Evolutionary conservation across 208 protist species (phyloP).

Genomic region (Leishmania aethiopica): DNA sequence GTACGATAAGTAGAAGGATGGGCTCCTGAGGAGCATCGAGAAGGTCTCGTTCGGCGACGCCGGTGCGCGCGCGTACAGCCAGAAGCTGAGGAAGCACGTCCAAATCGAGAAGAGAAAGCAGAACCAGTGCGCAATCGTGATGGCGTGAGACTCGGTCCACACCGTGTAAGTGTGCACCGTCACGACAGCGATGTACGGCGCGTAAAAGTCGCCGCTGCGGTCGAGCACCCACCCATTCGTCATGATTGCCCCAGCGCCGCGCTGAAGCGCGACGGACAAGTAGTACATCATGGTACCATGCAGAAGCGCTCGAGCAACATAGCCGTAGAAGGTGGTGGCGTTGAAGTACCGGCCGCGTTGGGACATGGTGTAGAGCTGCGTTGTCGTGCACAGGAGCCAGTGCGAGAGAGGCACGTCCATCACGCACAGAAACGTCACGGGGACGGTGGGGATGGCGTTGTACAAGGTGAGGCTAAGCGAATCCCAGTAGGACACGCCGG

Average conservation of each 20-base stretch:
- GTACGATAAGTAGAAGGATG: conserved; percentile 68
- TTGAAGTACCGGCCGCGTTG: conserved; percentile 75
- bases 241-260: conserved; percentile 37
- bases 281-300: conserved; percentile 82
- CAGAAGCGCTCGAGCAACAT: conserved; percentile 65
- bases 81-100: conserved; percentile 68
- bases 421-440: conserved; percentile 84
- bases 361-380: conserved; percentile 72
- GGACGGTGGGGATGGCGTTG: conserved; percentile 86
- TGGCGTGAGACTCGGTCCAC: conserved; percentile 79
- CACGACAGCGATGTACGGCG: conserved; percentile 79
- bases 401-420: conserved; percentile 81
- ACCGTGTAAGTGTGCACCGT: conserved; percentile 85
- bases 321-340: conserved; percentile 76
- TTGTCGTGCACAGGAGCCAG: conserved; percentile 52
- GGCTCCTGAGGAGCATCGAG: conserved; percentile 42
- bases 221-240: conserved; percentile 45
- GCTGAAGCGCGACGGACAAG: conserved; percentile 43
- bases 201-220: conserved; percentile 75
- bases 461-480: conserved; percentile 84
- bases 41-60: conserved; percentile 56
- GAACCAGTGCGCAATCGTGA: conserved; percentile 72
- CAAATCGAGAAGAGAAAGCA: conserved; percentile 64
- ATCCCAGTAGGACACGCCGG: conserved; percentile 90
- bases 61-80: conserved; percentile 31